These are phyloP conservation scores for Isochrysis galbana DNA, from an alignment of 78 protist genomes.

Conservation along the genomic window DNA sequence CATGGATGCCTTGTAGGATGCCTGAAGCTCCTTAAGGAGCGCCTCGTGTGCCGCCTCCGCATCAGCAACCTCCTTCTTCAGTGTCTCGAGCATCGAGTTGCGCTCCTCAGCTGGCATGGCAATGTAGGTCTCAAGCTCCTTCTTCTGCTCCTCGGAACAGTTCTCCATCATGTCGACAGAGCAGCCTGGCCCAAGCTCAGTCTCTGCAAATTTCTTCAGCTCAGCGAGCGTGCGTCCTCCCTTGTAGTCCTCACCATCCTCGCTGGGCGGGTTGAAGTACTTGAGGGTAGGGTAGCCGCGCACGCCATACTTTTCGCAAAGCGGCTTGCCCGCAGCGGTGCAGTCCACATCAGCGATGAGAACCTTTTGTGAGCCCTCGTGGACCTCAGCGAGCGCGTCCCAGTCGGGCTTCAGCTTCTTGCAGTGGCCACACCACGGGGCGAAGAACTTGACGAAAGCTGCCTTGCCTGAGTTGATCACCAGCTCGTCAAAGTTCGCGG, in stretches of 20 bases:
- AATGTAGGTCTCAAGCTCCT: neutral
- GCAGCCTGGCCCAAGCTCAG: conserved; percentile 24
- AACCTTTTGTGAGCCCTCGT: neutral
- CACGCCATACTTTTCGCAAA: conserved; percentile 30
- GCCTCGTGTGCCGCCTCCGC: neutral
- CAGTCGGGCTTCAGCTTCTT: conserved; percentile 37
- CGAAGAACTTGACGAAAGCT: conserved; percentile 17
- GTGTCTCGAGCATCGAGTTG: neutral
- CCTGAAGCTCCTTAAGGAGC: neutral
- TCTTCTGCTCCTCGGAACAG: neutral
- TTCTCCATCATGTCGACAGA: neutral
- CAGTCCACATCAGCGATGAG: conserved; percentile 29
- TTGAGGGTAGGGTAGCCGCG: conserved; percentile 40
- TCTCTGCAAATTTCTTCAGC: neutral
- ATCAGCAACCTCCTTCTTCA: neutral
- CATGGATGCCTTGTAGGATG: neutral
- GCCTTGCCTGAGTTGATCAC: neutral
- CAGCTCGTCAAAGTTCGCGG: neutral
- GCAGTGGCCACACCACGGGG: conserved; percentile 40
- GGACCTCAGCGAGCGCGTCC: neutral
- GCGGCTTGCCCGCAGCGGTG: conserved; percentile 23
- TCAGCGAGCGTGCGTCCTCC: conserved; percentile 28
- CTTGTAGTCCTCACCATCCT: conserved; percentile 38
- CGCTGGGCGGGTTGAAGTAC: conserved; percentile 9
- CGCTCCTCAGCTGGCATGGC: neutral